Evolutionary conservation across 1,139 yeast species (phyloP), one percentile per base, ranked within the genome.

Genomic region (Nematodospora anomalae): DNA sequence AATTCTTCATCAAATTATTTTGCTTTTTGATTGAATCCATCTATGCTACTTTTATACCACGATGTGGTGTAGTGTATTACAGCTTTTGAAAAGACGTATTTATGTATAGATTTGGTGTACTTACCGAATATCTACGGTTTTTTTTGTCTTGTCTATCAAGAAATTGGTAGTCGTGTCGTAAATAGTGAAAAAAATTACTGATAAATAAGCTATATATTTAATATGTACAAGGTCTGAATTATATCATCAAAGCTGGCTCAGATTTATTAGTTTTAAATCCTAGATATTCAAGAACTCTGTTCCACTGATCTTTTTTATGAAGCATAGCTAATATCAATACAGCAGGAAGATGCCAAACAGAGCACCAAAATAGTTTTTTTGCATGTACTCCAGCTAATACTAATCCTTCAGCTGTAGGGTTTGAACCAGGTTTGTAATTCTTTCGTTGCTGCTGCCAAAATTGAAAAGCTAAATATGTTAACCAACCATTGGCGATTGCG

Each of bases 291-390:
- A 62, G 57, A 30, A 85, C 53, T 67, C 92, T 76, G 55, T 88
- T 95, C 97, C 97, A 90, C 58, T 90, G 90, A 3, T 96, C 97
- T 56, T 82, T 83, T 61, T 92, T 94, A 61, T 94, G 98, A 36
- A 90, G 60, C 89, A 94, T 89, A 1, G 97, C 97, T 42, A 94
- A 68, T 16, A 89, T 82, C 38, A 94, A 66, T 7, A 94, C 83
- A 0, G 87, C 92, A 1, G 99, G 98, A 36, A 94, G 65, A 51
- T 94, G 97, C 79, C 94, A 80, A 2, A 94, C 96, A 16, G 96
- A 85, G 28, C 95, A 88, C 95, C 96, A 87, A 60, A 92, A 92
- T 32, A 92, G 71, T 55, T 84, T 84, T 43, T 88, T 80, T 1
- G 97, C 96, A 56, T 78, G 82, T 1, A 67, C 50, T 44, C 75